These are phyloP conservation scores for Fomitiporia mediterranea DNA, from an alignment of 1,284 basidiomycete species.

Conservation along the genomic window DNA sequence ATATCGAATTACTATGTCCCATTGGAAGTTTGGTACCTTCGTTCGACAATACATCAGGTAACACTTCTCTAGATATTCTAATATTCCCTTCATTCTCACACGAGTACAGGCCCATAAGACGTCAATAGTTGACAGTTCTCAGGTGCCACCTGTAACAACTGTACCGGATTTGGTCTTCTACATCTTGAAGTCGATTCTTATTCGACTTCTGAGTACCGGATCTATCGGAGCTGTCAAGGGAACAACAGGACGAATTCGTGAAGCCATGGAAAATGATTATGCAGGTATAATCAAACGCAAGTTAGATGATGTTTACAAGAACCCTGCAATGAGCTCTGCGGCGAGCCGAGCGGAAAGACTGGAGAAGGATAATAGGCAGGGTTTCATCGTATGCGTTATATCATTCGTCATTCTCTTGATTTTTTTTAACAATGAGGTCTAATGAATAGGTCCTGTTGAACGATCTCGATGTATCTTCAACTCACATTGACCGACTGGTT, in stretches of 20 bases:
- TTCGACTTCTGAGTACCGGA: constrained; percentile 72
- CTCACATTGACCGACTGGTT: constrained; percentile 78
- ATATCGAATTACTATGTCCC: constrained; percentile 79
- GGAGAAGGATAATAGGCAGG: constrained; percentile 72
- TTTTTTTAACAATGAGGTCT: background rate
- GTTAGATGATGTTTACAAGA: constrained; percentile 83
- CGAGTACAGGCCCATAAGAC: constrained; percentile 60
- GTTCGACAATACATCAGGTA: constrained; percentile 86
- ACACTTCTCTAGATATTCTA: constrained; percentile 15
- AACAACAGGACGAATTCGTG: constrained; percentile 59
- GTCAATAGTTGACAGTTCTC: constrained; percentile 62
- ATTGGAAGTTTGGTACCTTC: constrained; percentile 89
- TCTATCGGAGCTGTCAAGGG: constrained; percentile 54
- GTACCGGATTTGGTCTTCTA: constrained; percentile 94
- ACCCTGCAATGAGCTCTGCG: constrained; percentile 37
- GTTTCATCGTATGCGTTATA: constrained; percentile 68
- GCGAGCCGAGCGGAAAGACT: constrained; percentile 59
- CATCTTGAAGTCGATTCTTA: constrained; percentile 79
- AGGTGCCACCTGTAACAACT: constrained; percentile 57
- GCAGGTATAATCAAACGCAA: constrained; percentile 73
- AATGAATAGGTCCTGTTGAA: constrained; percentile 72
- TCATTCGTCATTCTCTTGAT: background rate
- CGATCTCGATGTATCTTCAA: constrained; percentile 82
- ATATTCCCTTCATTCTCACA: background rate
- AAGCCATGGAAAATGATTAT: constrained; percentile 79